These are phyloP conservation scores for Dictyostelium citrinum DNA, from an alignment of 78 protist genomes.

Conservation along the genomic window DNA sequence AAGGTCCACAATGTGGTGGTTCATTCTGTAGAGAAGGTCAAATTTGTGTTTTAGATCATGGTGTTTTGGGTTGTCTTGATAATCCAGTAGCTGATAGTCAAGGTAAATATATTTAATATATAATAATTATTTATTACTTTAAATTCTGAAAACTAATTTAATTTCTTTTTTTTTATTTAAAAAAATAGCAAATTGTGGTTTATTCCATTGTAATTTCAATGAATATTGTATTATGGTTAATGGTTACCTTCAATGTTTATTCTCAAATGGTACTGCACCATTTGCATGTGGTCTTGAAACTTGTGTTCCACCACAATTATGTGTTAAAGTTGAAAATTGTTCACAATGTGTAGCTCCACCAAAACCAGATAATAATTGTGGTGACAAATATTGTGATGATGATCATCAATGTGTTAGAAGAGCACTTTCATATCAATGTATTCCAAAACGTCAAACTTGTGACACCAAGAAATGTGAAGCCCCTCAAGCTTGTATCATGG, in stretches of 20 bases:
- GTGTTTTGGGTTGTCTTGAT: background rate
- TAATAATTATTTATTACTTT: background rate
- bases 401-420: background rate
- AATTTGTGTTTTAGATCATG: constrained; percentile 5
- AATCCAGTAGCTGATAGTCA: background rate
- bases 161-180: background rate
- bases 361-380: constrained; percentile 9
- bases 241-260: constrained; percentile 24
- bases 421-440: background rate
- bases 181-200: background rate
- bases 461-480: background rate
- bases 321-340: background rate
- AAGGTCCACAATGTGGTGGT: constrained; percentile 20
- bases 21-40: background rate
- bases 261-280: background rate
- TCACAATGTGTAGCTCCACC: background rate
- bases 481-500: background rate
- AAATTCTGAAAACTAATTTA: background rate
- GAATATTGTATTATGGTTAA: constrained; percentile 1
- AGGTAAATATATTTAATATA: background rate
- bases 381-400: background rate
- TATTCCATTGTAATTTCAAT: background rate
- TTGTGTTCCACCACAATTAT: background rate
- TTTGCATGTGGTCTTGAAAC: background rate
- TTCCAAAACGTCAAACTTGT: background rate